Evolutionary conservation across 2,329 filamentous ascomycete species (phyloP), one percentile per base, ranked within the genome.

Genomic region (Apiospora arundinis): DNA sequence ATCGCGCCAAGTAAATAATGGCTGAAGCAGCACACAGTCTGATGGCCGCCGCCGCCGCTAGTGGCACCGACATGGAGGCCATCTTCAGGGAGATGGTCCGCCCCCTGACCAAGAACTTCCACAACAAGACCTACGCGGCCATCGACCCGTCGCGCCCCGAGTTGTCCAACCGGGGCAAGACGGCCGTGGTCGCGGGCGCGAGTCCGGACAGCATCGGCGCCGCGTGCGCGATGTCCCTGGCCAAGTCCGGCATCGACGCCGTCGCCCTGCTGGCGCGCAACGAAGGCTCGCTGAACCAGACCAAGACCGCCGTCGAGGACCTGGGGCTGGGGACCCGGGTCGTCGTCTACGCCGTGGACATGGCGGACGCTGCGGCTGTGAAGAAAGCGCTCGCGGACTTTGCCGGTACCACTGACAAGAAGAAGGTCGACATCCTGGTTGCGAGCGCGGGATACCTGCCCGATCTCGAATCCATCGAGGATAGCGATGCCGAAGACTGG

Each of bases 181-280:
- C 82, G 0, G 85, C 88, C 60, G 72, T 88, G 42, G 85, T 89
- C 66, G 89, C 87, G 0, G 87, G 87, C n/a, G 87, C 86, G 21
- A 86, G 86, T 6, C 84, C 85, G 67, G 85, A 86, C 0, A 83
- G 86, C 0, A 83, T 88, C 67, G 86, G 86, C 0, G 82, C 82
- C n/a, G 82, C 80, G 0, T 83, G 85, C 71, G 81, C 83, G 21
- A 78, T 77, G 37, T 78, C 80, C 56, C 85, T 84, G 78, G 85
- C 85, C 8, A 70, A 70, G 6, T 77, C 77, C 1, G 78, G 83
- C 72, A 83, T 85, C 6, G 85, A 87, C 1, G 85, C 83, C 67
- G 81, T 91, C 6, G 84, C 90, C 56, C 81, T 91, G 4, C 69
- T 81, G 0, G 82, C 79, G 2, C 80, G 83, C 42, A 76, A 72